Evolutionary conservation across 2,329 filamentous ascomycete species (phyloP).

Genomic region (Huntiella omanensis): DNA sequence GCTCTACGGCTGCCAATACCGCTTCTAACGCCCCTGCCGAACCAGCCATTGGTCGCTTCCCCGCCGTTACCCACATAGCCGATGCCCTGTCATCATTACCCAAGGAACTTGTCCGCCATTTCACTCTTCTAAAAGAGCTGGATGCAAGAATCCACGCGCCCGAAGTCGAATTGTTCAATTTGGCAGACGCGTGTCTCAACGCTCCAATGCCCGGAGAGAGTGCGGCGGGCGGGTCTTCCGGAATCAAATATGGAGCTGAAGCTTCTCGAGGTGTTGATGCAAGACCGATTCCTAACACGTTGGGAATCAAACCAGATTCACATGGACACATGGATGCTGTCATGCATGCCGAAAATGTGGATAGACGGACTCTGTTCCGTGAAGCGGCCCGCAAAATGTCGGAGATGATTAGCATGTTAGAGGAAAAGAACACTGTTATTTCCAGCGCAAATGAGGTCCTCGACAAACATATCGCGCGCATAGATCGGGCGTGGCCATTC

Average conservation of each 20-base stretch:
- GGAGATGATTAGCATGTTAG: constrained; percentile 73
- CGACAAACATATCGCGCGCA: constrained; percentile 62
- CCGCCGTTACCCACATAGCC: constrained; percentile 57
- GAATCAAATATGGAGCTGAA: constrained; percentile 7
- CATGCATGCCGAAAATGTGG: constrained; percentile 19
- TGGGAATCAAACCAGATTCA: constrained; percentile 19
- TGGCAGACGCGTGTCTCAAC: constrained; percentile 47
- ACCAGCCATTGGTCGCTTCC: constrained; percentile 47
- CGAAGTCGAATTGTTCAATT: constrained; percentile 60
- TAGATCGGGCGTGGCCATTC: constrained; percentile 74
- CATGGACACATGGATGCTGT: constrained; percentile 11
- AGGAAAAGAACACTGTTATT: constrained; percentile 96
- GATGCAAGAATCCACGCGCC: constrained; percentile 89
- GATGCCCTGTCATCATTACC: constrained; percentile 84
- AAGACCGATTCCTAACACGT: constrained; percentile 23
- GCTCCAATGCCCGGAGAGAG: constrained; percentile 15
- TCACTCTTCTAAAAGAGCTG: constrained; percentile 89
- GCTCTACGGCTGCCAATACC: constrained; percentile 22
- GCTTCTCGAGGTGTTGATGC: constrained; percentile 7
- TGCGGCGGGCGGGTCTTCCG: background rate
- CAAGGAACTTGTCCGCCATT: constrained; percentile 87
- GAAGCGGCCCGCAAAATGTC: constrained; percentile 61
- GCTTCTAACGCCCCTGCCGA: constrained; percentile 24
- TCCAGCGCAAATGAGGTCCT: constrained; percentile 82
- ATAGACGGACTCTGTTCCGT: constrained; percentile 55